A percentile compares a stretch with the other conserved stretches of the same genome.
These are phyloP conservation scores for Didymella lethalis DNA, from an alignment of 2,329 filamentous ascomycete species.

Conservation along the genomic window DNA sequence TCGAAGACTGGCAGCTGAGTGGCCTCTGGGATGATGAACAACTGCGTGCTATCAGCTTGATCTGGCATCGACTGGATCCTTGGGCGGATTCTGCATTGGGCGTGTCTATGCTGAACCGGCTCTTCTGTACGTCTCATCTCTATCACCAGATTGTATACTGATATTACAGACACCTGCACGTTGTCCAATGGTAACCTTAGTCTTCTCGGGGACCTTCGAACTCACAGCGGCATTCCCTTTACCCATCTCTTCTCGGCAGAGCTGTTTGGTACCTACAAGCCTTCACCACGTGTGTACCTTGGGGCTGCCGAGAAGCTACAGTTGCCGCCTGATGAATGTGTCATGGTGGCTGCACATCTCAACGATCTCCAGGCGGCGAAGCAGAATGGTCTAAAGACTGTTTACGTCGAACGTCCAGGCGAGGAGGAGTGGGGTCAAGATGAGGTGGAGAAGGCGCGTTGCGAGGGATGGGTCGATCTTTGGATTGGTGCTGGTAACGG, in stretches of 20 bases:
- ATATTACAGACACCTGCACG: constrained; percentile 62
- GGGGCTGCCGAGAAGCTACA: constrained; percentile 70
- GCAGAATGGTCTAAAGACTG: constrained; percentile 68
- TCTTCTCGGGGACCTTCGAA: constrained; percentile 71
- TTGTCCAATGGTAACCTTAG: constrained; percentile 77
- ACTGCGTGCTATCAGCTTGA: constrained; percentile 58
- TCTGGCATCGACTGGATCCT: constrained; percentile 76
- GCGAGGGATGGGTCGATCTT: constrained; percentile 69
- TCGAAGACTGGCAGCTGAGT: constrained; percentile 63
- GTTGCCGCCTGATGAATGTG: constrained; percentile 67
- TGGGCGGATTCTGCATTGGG: constrained; percentile 72
- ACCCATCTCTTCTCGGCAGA: constrained; percentile 70
- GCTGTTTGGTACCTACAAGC: constrained; percentile 79
- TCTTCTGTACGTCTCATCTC: constrained; percentile 51
- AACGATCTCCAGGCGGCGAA: constrained; percentile 73
- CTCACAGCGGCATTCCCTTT: constrained; percentile 68
- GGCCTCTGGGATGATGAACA: constrained; percentile 64
- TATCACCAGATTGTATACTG: background rate
- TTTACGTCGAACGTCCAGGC: constrained; percentile 73
- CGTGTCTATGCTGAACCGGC: constrained; percentile 61
- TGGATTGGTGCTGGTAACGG: constrained; percentile 54
- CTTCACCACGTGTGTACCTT: constrained; percentile 70
- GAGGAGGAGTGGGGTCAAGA: constrained; percentile 71
- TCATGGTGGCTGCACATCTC: constrained; percentile 80
- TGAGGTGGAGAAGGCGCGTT: constrained; percentile 60